Percentiles rank a stretch among this genome's conserved stretches.
These are phyloP conservation scores for Fusarium sp. DNA, from an alignment of 2,329 filamentous ascomycete genomes.

Conservation along the genomic window DNA sequence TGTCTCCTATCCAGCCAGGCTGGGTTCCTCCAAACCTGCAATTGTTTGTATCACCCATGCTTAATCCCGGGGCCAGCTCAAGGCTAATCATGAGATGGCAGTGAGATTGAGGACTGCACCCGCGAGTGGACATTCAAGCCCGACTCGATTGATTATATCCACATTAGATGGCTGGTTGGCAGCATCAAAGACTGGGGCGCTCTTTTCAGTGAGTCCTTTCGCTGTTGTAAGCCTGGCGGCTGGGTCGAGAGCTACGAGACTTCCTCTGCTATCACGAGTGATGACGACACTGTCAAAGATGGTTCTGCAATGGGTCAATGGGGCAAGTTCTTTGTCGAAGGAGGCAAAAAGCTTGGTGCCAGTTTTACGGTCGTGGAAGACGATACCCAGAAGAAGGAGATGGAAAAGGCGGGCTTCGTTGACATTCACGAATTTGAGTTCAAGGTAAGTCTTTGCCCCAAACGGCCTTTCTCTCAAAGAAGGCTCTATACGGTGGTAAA, in stretches of 20 bases:
- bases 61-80: background rate
- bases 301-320: constrained; percentile 13
- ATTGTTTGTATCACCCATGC: background rate
- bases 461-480: background rate
- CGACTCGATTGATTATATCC: constrained; percentile 14
- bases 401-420: constrained; percentile 18
- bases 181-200: constrained; percentile 17
- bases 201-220: constrained; percentile 13
- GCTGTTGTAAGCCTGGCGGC: constrained; percentile 12
- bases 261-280: constrained; percentile 11
- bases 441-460: background rate
- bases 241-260: constrained; percentile 22
- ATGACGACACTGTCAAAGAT: constrained; percentile 9
- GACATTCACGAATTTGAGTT: constrained; percentile 12
- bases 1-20: constrained; percentile 67
- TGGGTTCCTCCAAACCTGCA: constrained; percentile 46
- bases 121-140: constrained; percentile 16
- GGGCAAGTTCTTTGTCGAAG: constrained; percentile 26
- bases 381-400: constrained; percentile 1
- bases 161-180: constrained; percentile 25
- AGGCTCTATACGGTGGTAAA: background rate
- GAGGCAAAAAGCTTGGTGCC: constrained; percentile 8
- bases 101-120: constrained; percentile 26
- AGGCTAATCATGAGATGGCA: background rate
- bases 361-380: constrained; percentile 17